phyloP scores from a whole-genome alignment of 2,329 filamentous ascomycete genomes.

The Balansia obtecta region DNA sequence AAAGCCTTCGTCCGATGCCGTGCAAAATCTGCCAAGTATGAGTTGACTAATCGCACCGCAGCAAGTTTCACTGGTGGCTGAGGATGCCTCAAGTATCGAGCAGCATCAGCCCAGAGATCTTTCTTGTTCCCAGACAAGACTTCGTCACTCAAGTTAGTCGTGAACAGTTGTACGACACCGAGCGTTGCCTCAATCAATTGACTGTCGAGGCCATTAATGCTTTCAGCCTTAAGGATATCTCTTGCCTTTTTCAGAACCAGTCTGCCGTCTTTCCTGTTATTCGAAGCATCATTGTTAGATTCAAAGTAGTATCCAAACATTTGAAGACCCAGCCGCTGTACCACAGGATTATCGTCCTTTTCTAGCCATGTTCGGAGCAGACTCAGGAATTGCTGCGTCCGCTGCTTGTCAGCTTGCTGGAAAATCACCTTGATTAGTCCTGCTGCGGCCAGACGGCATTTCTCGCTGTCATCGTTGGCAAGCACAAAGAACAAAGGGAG shows the following conservation, averaged over 20 bases:
- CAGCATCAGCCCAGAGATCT: slow-evolving; percentile 59
- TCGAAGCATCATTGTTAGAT: slow-evolving; percentile 42
- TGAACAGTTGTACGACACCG: slow-evolving; percentile 54
- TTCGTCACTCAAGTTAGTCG: slow-evolving; percentile 50
- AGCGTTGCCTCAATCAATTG: slow-evolving; percentile 66
- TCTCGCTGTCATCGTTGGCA: slow-evolving; percentile 76
- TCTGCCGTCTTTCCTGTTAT: slow-evolving; percentile 55
- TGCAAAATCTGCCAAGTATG: slow-evolving; percentile 72
- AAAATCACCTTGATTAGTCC: slow-evolving; percentile 73
- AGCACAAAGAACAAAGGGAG: slow-evolving; percentile 75
- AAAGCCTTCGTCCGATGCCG: slow-evolving; percentile 38
- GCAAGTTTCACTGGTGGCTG: slow-evolving; percentile 66
- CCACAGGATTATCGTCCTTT: slow-evolving; percentile 57
- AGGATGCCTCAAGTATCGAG: slow-evolving; percentile 57
- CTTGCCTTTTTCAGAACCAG: slow-evolving; percentile 45
- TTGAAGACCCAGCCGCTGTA: slow-evolving; percentile 64
- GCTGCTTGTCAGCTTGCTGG: slow-evolving; percentile 61
- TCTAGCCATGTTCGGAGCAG: slow-evolving; percentile 66
- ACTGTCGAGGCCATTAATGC: slow-evolving; percentile 44
- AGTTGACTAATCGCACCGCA: slow-evolving; percentile 59
- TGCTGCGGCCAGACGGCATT: slow-evolving; percentile 72
- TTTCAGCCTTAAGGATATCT: slow-evolving; percentile 40
- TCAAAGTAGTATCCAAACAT: slow-evolving; percentile 78
- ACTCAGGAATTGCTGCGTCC: slow-evolving; percentile 54
- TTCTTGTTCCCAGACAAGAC: slow-evolving; percentile 48